Evolutionary conservation across 192 early-diverging fungal species (phyloP).

Genomic region (Coemansia sp.): DNA sequence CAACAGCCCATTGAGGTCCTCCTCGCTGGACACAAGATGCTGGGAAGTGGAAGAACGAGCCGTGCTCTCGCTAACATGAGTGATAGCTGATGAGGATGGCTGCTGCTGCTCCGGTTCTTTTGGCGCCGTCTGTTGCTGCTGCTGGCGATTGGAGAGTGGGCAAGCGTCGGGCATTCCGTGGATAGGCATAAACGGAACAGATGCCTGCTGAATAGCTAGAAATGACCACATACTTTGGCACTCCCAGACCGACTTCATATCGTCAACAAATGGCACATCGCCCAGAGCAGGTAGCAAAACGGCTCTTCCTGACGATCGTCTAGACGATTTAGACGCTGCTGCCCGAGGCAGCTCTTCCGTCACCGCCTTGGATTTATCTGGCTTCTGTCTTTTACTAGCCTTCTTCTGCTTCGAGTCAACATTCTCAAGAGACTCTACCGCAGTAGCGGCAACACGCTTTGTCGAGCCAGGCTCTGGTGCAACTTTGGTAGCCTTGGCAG

Average conservation of each 20-base stretch:
- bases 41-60: not conserved
- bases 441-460: not conserved
- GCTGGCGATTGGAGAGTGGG: not conserved
- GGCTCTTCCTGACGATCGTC: not conserved
- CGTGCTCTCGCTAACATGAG: not conserved
- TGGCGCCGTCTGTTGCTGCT: not conserved
- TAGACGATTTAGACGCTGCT: not conserved
- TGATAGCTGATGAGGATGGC: not conserved
- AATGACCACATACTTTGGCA: conserved; percentile 18
- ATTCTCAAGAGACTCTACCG: not conserved
- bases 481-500: not conserved
- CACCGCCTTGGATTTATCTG: not conserved
- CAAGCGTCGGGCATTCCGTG: not conserved
- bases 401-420: not conserved
- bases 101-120: not conserved
- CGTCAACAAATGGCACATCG: conserved; percentile 22
- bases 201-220: conserved; percentile 18
- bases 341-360: not conserved
- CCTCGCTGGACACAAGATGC: not conserved
- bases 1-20: not conserved
- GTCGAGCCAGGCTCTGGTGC: not conserved
- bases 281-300: conserved; percentile 5
- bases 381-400: not conserved
- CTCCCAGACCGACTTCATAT: conserved; percentile 22
- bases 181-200: conserved; percentile 18